Percentiles rank a stretch among this genome's conserved stretches.
phyloP scores from a whole-genome alignment of 202 grass and related monocot genomes.

The Schoenoplectus triqueter region DNA sequence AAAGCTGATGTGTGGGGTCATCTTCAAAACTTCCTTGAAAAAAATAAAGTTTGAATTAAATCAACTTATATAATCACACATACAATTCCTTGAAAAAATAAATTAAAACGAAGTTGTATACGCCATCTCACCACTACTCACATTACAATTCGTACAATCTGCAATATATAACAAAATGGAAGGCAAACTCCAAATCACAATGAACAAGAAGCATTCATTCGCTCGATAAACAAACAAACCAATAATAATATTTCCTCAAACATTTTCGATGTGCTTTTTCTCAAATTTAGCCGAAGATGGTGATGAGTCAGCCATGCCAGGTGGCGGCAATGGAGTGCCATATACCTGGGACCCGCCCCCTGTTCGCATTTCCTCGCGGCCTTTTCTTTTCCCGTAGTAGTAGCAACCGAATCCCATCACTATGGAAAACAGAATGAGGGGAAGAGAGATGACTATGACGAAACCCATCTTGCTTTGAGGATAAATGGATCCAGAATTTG shows the following conservation, averaged over 20 bases:
- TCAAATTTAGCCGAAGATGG: slow-evolving; percentile 1
- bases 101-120: not conserved
- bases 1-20: not conserved
- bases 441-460: slow-evolving; percentile 45
- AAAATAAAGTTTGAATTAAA: not conserved
- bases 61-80: too few relatives aligned
- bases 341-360: slow-evolving; percentile 44
- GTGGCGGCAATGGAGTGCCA: slow-evolving; percentile 35
- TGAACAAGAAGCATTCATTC: slow-evolving; percentile 37
- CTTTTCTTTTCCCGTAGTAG: slow-evolving; percentile 42
- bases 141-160: not conserved
- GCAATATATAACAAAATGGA: not conserved
- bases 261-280: slow-evolving; percentile 22
- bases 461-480: slow-evolving; percentile 41
- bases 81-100: not conserved
- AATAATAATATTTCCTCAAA: slow-evolving; percentile 32
- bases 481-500: not conserved
- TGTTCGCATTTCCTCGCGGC: slow-evolving; percentile 38
- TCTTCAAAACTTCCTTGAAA: not conserved
- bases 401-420: slow-evolving; percentile 48
- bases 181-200: not conserved
- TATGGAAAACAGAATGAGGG: slow-evolving; percentile 41
- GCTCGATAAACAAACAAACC: slow-evolving; percentile 5
- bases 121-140: not conserved
- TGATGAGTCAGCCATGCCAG: not conserved